Evolutionary conservation across 257 asterid species (phyloP), one percentile per base, ranked within the genome.

Genomic region (Scutellaria galericulata): DNA sequence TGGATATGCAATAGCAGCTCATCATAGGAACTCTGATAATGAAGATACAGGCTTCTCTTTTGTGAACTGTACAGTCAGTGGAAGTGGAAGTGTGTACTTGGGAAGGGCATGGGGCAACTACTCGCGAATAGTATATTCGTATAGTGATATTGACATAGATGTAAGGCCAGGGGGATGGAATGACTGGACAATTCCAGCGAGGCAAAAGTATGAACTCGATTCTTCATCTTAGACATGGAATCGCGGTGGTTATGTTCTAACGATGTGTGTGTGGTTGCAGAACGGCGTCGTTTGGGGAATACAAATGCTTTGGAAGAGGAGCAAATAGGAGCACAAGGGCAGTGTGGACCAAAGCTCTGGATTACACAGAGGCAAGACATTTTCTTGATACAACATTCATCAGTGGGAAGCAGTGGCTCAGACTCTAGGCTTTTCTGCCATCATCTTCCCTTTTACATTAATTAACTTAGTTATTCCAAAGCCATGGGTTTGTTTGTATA

Each of bases 61-160:
- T n/a, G 86, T 87, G 9, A 74, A 85, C 42, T 91, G 98, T 50
- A 78, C 68, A 0, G 69, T 93, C 1, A 64, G 42, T 13, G 97
- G 98, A 27, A 79, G 67, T 5, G 94, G 92, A 5, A 35, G 35
- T 1, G 64, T 86, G 12, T 81, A 77, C 42, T 51, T 93, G 78
- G 97, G 96, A 10, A 78, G 98, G 72, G 96, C 98, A 7, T 94
- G 97, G 98, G 96, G 95, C 13, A 46, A 68, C 14, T 88, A 84
- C 75, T 84, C 98, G 2, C 39, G 84, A 20, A 69, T 82, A 20
- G 73, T 85, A 11, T 91, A 85, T 39, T 82, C 95, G 0, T 74
- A 83, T 12, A 79, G 84, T 35, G 47, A 76, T 9, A 46, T 94
- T 7, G 83, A 81, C 48, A 55, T 58, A 2, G 58, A 75, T 45